Evolutionary conservation across 176 grass and related monocot species (phyloP), one percentile per base, ranked within the genome.

Genomic region (Panicum miliaceum): DNA sequence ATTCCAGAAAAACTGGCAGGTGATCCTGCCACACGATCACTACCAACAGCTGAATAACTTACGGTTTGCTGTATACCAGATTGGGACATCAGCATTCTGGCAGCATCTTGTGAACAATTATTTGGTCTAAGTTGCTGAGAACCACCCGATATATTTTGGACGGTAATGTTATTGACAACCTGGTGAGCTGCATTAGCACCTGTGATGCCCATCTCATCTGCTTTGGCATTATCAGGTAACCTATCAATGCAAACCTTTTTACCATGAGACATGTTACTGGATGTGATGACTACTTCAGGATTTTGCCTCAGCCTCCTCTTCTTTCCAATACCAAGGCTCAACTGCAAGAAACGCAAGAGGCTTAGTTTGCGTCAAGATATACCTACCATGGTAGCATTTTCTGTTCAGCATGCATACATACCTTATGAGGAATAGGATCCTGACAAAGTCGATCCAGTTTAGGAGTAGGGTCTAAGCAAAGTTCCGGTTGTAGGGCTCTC

Each of bases 171-270:
- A 72, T 89, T 89, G 71, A 72, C 58, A 71, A 81, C 79, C 50
- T 92, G 93, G 14, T 92, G 88, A 73, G 79, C 42, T 73, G 77
- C 79, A 92, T 81, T 94, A 37, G 43, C 64, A 73, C 71, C 68
- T 59, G 64, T 38, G 80, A 79, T 73, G 84, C 79, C 79, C 23
- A 54, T 61, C 37, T 90, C 82, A 63, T 87, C 93, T 27, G 65
- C 42, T 81, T 83, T 92, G n/a, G 65, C 51, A 86, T 81, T 92
- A 65, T 92, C 90, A 18, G 82, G 57, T 12, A 84, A 73, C 84
- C 89, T 98, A 77, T 94, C 89, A 60, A 94, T 90, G 88, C 90
- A 96, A 43, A 94, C 85, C 78, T 94, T 99, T 91, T 99, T 99
- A 53, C 88, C 81, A 72, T 88, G 87, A 91, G 81, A 86, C 80